phyloP scores from a whole-genome alignment of 176 grass and related monocot species.

The Canna indica region DNA sequence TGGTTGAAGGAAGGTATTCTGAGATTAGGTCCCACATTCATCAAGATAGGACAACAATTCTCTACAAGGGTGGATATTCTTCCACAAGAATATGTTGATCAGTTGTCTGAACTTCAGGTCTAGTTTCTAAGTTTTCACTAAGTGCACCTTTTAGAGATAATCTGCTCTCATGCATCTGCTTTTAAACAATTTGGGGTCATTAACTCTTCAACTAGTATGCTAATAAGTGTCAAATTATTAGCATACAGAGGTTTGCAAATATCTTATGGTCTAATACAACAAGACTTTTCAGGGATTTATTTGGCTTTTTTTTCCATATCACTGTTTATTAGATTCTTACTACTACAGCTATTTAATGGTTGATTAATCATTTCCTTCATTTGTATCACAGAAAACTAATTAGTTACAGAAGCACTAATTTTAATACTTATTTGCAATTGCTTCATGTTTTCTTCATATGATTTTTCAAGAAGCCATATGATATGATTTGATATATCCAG shows the following conservation, averaged over 20 bases:
- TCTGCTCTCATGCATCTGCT: neutral
- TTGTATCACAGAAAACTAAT: neutral
- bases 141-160: constrained; percentile 5
- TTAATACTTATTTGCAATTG: neutral
- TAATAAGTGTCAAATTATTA: neutral
- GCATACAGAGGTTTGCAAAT: neutral
- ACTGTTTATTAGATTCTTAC: neutral
- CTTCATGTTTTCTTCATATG: neutral
- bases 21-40: constrained; percentile 95
- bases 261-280: neutral
- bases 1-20: constrained; percentile 98
- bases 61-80: constrained; percentile 98
- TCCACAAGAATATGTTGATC: constrained; percentile 93
- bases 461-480: neutral
- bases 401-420: neutral
- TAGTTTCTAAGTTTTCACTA: constrained; percentile 12
- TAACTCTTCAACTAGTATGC: neutral
- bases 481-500: neutral
- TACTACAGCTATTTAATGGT: neutral
- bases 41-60: constrained; percentile 97
- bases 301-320: too few relatives aligned
- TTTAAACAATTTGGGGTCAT: neutral
- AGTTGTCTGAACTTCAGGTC: constrained; percentile 94
- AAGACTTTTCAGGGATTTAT: too few relatives aligned
- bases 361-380: neutral